A percentile compares a stretch with the other conserved stretches of the same genome.
These are phyloP conservation scores for Candida oleophila DNA, from an alignment of 805 yeast species.

Conservation along the genomic window DNA sequence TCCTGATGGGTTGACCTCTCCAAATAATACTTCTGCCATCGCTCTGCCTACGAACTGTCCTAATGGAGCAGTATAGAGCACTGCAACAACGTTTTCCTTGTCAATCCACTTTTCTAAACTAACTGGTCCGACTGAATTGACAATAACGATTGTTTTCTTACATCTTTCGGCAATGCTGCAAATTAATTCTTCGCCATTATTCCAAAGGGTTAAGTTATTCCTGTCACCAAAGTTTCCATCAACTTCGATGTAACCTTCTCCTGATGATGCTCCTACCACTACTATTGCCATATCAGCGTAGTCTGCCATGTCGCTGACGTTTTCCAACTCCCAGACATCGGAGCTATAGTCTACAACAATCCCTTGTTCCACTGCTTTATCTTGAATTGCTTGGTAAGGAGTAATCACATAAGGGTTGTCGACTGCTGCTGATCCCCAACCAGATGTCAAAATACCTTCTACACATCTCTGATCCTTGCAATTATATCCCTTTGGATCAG, in stretches of 20 bases:
- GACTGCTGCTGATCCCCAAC: conserved; percentile 67
- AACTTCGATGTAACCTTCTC: conserved; percentile 58
- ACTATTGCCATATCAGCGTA: conserved; percentile 54
- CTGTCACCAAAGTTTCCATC: conserved; percentile 62
- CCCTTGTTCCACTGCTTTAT: conserved; percentile 44
- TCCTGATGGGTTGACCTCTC: conserved; percentile 64
- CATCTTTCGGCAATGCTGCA: conserved; percentile 48
- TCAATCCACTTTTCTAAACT: conserved; percentile 58
- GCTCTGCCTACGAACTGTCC: conserved; percentile 61
- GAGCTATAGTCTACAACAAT: conserved; percentile 44
- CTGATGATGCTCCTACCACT: conserved; percentile 53
- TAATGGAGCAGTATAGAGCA: conserved; percentile 53
- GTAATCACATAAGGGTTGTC: conserved; percentile 56
- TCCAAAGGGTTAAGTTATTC: conserved; percentile 53
- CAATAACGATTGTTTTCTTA: conserved; percentile 55
- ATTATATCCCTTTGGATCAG: conserved; percentile 51
- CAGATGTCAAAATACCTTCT: conserved; percentile 55
- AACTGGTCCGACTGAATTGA: conserved; percentile 62
- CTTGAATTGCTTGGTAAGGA: conserved; percentile 55
- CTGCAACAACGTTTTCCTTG: conserved; percentile 57
- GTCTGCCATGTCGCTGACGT: conserved; percentile 44
- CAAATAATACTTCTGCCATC: conserved; percentile 56
- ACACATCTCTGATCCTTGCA: conserved; percentile 52
- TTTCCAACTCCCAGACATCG: conserved; percentile 47
- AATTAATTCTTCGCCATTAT: conserved; percentile 56